A percentile compares a stretch with the other conserved stretches of the same genome.
These are phyloP conservation scores for Helminthosporium solani DNA, from an alignment of 2,329 filamentous ascomycete species.

Conservation along the genomic window DNA sequence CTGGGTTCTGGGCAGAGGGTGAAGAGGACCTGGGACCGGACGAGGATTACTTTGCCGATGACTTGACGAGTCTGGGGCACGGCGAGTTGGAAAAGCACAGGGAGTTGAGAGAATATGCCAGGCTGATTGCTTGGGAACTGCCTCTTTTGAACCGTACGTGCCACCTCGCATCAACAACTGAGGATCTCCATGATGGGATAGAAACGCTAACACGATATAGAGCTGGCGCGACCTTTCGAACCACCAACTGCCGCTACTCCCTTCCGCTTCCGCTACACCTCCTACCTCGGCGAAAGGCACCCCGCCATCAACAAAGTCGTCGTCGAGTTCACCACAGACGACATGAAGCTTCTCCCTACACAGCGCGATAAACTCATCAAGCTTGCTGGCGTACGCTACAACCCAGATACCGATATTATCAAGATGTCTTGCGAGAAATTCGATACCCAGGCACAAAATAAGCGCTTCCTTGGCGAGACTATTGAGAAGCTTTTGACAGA, in stretches of 20 bases:
- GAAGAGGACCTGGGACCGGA: conserved; percentile 57
- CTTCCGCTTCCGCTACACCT: conserved; percentile 93
- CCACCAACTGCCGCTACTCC: conserved; percentile 67
- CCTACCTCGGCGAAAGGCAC: conserved; percentile 91
- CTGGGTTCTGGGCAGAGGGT: conserved; percentile 42
- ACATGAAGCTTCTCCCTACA: conserved; percentile 66
- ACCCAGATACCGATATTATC: conserved; percentile 76
- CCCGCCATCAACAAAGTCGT: conserved; percentile 93
- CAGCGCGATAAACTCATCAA: conserved; percentile 84
- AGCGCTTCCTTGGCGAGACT: conserved; percentile 83
- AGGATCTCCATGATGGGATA: background rate
- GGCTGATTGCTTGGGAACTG: conserved; percentile 93
- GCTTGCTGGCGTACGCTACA: conserved; percentile 80
- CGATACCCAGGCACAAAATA: conserved; percentile 90
- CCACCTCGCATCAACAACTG: background rate
- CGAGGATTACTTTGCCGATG: conserved; percentile 71
- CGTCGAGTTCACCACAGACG: conserved; percentile 77
- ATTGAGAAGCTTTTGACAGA: conserved; percentile 71
- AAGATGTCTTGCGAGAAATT: conserved; percentile 91
- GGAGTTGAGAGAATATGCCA: conserved; percentile 83
- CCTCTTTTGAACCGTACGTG: conserved; percentile 80
- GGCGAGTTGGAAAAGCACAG: conserved; percentile 84
- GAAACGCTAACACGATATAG: conserved; percentile 47
- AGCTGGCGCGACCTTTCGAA: conserved; percentile 78
- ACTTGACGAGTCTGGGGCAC: conserved; percentile 81